A percentile compares a stretch with the other conserved stretches of the same genome.
Conservation (phyloP, 2,329 filamentous ascomycete species). For the Fusarium mangiferae region DNA sequence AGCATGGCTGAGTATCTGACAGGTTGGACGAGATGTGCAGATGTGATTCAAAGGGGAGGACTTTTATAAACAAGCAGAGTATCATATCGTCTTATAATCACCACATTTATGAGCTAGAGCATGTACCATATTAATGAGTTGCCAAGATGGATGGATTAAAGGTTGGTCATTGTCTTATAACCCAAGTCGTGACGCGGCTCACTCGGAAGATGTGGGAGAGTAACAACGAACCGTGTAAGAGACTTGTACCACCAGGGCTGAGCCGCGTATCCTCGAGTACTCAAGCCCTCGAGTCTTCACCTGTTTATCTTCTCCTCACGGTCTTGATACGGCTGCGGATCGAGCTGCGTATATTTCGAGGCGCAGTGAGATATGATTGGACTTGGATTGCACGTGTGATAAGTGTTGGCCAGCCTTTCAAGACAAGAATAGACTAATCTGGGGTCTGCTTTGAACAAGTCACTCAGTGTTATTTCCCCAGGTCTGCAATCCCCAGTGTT, state of each 20-base stretch:
- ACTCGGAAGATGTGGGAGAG: conserved; percentile 1
- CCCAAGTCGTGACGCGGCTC: background rate
- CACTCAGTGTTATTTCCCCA: conserved; percentile 2
- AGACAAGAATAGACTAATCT: background rate
- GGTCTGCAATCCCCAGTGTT: background rate
- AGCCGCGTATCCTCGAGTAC: background rate
- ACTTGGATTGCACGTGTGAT: conserved; percentile 13
- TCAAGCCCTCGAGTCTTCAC: background rate
- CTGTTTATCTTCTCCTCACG: background rate
- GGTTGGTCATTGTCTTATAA: background rate
- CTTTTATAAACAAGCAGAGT: background rate
- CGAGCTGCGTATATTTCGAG: conserved; percentile 30
- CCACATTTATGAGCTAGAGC: background rate
- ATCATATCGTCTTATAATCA: background rate
- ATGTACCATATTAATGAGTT: background rate
- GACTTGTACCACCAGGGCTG: background rate
- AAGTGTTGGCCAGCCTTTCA: conserved; percentile 18
- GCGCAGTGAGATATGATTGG: conserved; percentile 31
- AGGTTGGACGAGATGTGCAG: background rate
- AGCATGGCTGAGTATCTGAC: background rate
- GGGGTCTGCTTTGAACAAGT: background rate
- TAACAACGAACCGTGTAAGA: background rate
- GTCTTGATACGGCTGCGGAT: background rate
- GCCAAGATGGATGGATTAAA: background rate
- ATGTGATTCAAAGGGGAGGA: background rate